phyloP scores from a whole-genome alignment of 306 rosid genomes.

The Cercis canadensis region DNA sequence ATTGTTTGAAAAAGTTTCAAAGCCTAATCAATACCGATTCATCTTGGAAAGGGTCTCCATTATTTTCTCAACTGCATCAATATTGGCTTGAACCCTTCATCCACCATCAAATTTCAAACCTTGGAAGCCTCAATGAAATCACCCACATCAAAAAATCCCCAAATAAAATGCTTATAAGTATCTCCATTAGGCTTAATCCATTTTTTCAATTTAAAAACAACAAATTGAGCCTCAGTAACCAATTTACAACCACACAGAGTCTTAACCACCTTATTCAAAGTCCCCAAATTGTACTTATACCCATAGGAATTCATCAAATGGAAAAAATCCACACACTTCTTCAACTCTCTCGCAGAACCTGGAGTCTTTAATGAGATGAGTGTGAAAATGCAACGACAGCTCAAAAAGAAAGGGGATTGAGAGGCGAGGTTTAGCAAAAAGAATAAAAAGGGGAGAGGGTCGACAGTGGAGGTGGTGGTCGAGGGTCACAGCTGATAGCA shows the following conservation, averaged over 20 bases:
- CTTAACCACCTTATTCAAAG: constrained; percentile 60
- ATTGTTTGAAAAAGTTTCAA: constrained; percentile 67
- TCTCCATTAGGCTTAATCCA: constrained; percentile 55
- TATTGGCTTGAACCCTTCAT: constrained; percentile 62
- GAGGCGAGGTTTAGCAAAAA: too few relatives aligned
- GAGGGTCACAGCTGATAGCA: too few relatives aligned
- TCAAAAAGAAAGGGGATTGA: too few relatives aligned
- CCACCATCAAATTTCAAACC: constrained; percentile 84
- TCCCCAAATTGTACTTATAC: constrained; percentile 51
- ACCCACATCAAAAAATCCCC: constrained; percentile 72
- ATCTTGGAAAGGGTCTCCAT: constrained; percentile 70
- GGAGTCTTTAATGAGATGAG: too few relatives aligned
- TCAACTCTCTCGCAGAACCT: constrained; percentile 67
- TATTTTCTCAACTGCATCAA: constrained; percentile 66
- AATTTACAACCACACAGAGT: constrained; percentile 61
- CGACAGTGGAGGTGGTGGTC: too few relatives aligned
- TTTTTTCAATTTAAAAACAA: constrained; percentile 67
- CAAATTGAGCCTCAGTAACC: constrained; percentile 67
- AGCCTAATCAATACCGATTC: constrained; percentile 58
- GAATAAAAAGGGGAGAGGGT: too few relatives aligned
- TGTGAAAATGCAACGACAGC: too few relatives aligned
- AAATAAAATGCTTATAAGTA: constrained; percentile 57
- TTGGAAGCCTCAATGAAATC: constrained; percentile 78
- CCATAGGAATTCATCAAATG: constrained; percentile 70
- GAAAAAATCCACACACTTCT: constrained; percentile 74